Conservation (phyloP, 805 yeast species). For the Monosporozyma siamensis region DNA sequence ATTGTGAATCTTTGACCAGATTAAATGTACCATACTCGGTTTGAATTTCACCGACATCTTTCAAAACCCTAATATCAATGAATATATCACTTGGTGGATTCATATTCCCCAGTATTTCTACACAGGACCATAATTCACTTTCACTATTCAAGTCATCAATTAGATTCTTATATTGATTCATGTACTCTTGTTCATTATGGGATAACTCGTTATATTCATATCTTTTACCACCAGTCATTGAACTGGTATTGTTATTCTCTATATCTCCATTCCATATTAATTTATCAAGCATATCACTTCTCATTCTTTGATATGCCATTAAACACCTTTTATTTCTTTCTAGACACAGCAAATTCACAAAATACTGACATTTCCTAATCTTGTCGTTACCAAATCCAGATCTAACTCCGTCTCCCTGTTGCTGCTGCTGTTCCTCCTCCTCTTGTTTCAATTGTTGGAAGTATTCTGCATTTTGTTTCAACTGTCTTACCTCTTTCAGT, state of each 20-base stretch:
- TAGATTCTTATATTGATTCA: constrained; percentile 59
- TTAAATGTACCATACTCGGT: constrained; percentile 96
- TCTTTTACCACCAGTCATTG: constrained; percentile 1
- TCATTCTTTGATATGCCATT: constrained; percentile 66
- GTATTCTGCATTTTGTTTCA: constrained; percentile 48
- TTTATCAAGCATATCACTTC: constrained; percentile 60
- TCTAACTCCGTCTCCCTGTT: background rate
- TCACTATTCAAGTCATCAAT: constrained; percentile 65
- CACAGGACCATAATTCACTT: constrained; percentile 50
- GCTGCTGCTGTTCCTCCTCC: background rate
- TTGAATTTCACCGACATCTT: constrained; percentile 94
- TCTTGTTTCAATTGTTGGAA: constrained; percentile 27
- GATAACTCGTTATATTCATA: constrained; percentile 43
- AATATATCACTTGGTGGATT: constrained; percentile 88
- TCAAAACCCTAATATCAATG: constrained; percentile 85
- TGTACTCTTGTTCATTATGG: constrained; percentile 72
- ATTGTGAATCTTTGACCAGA: constrained; percentile 85
- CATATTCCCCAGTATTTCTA: constrained; percentile 81
- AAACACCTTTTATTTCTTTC: constrained; percentile 84
- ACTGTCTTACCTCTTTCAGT: constrained; percentile 58
- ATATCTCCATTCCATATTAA: constrained; percentile 57
- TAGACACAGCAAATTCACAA: constrained; percentile 58
- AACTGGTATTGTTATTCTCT: constrained; percentile 26
- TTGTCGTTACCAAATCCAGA: constrained; percentile 30
- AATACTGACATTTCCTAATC: constrained; percentile 49